phyloP scores from a whole-genome alignment of 2,329 filamentous ascomycete species.

The Penicillium sp. region DNA sequence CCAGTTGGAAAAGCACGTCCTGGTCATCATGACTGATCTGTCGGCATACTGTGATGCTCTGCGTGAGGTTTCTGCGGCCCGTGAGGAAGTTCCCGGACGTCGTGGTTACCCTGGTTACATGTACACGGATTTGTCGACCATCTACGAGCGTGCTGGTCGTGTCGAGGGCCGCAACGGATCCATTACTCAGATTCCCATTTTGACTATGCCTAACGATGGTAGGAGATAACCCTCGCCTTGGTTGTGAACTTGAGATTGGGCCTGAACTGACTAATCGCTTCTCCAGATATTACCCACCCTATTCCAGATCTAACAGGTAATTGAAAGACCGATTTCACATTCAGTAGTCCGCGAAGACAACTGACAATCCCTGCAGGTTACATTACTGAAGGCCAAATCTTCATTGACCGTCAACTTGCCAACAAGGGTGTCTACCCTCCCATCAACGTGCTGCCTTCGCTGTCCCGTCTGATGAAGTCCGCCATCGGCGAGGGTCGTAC shows the following conservation, averaged over 20 bases:
- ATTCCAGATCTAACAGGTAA: conserved; percentile 93
- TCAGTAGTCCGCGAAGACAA: not conserved
- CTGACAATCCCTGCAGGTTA: not conserved
- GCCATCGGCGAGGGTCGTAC: conserved; percentile 98
- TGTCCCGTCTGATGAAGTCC: conserved; percentile 99
- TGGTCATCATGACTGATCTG: conserved; percentile 97
- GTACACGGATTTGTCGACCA: conserved; percentile 99
- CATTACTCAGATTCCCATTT: conserved; percentile 97
- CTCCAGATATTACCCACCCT: conserved; percentile 87
- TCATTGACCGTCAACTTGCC: conserved; percentile 87
- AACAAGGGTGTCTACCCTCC: conserved; percentile 99
- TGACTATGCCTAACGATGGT: conserved; percentile 99
- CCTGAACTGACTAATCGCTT: conserved; percentile 4
- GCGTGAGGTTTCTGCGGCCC: conserved; percentile 94
- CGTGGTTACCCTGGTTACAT: conserved; percentile 99
- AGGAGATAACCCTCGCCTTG: conserved; percentile 19
- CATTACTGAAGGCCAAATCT: conserved; percentile 82
- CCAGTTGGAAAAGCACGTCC: conserved; percentile 98
- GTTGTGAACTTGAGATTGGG: not conserved
- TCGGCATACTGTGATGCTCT: conserved; percentile 98
- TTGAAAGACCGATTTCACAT: not conserved
- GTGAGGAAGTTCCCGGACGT: conserved; percentile 98
- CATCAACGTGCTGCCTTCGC: conserved; percentile 96
- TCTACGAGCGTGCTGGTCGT: conserved; percentile 98
- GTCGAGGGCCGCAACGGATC: conserved; percentile 95